These are phyloP conservation scores for Cladophialophora yegresii DNA, from an alignment of 2,329 filamentous ascomycete genomes.

Conservation along the genomic window DNA sequence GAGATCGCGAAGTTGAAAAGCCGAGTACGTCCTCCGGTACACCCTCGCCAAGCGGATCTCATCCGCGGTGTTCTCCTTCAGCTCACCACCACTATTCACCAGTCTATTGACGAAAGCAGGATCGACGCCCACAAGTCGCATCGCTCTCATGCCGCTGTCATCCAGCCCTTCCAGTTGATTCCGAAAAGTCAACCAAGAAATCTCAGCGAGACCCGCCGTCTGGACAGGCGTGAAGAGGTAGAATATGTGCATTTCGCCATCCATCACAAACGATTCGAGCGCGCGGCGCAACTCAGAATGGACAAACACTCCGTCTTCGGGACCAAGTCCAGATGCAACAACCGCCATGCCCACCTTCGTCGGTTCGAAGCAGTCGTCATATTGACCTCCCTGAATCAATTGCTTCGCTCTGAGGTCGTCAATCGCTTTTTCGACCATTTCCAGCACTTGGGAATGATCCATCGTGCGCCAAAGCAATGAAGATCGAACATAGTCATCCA, in stretches of 20 bases:
- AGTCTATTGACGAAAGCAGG: slow-evolving; percentile 66
- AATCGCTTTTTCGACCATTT: slow-evolving; percentile 62
- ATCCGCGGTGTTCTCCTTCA: slow-evolving; percentile 63
- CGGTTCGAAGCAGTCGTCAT: slow-evolving; percentile 46
- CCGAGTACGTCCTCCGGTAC: slow-evolving; percentile 72
- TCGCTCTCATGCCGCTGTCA: slow-evolving; percentile 69
- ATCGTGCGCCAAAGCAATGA: slow-evolving; percentile 65
- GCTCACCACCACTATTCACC: slow-evolving; percentile 62
- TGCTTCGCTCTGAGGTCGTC: slow-evolving; percentile 58
- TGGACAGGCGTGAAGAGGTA: slow-evolving; percentile 77
- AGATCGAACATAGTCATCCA: slow-evolving; percentile 68
- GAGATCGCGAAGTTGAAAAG: slow-evolving; percentile 74
- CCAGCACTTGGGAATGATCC: slow-evolving; percentile 52
- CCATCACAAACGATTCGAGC: slow-evolving; percentile 73
- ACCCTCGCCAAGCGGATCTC: slow-evolving; percentile 64
- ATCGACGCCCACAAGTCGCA: slow-evolving; percentile 68
- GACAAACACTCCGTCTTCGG: slow-evolving; percentile 73
- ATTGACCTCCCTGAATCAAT: slow-evolving; percentile 57
- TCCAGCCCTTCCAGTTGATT: slow-evolving; percentile 70
- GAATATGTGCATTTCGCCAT: slow-evolving; percentile 76
- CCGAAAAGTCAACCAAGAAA: slow-evolving; percentile 73
- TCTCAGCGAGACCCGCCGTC: slow-evolving; percentile 48
- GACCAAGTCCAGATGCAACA: slow-evolving; percentile 70
- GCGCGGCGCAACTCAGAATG: slow-evolving; percentile 68
- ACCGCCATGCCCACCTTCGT: slow-evolving; percentile 70